Base-by-base conservation (phyloP, 768 basidiomycete species). In the Russula foetens region DNA sequence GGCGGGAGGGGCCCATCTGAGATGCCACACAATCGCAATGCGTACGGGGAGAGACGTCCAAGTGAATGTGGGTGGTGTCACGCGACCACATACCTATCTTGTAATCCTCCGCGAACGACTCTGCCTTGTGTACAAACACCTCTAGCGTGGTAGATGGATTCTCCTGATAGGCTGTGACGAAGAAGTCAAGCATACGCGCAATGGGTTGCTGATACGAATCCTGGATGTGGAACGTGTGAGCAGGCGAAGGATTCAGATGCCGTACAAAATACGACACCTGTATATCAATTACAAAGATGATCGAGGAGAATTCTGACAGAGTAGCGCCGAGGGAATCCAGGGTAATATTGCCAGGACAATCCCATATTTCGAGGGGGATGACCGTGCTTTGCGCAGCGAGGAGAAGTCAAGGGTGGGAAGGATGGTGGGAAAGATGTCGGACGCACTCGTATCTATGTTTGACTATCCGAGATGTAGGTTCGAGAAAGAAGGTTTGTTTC, bases 221-320 rank as follows among this genome's bases (percentile, higher is more conserved):
- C 90, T 92, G 68, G 35, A 28, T 17, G 33, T 21, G 31, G 28
- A 43, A 63, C 19, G 31, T 24, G 24, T 47, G 28, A 53, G 14
- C 29, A 44, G n/a, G 44, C 8, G 49, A 19, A 17, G 50, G 33
- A 21, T 2, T 19, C 3, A 8, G 9, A 62, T 57, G 55, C 49
- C 41, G 51, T 57, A 62, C 35, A 11, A 52, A 8, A 71, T 9
- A 52, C 59, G 85, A 67, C 68, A 92, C 93, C 73, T 93, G 88
- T 56, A 97, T 95, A 68, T 98, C 96, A 65, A 98, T 89, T 28
- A 98, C 92, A 66, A 94, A 98, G 56, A 98, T 84, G 67, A 98
- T 80, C 2, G 88, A 85, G 2, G 90, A 80, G 67, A 97, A 92
- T 31, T 89, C 81, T 46, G 85, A 82, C 39, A 97, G 79, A 8